phyloP scores from a whole-genome alignment of 108 stramenopile species.

The Nitzschia sp. region DNA sequence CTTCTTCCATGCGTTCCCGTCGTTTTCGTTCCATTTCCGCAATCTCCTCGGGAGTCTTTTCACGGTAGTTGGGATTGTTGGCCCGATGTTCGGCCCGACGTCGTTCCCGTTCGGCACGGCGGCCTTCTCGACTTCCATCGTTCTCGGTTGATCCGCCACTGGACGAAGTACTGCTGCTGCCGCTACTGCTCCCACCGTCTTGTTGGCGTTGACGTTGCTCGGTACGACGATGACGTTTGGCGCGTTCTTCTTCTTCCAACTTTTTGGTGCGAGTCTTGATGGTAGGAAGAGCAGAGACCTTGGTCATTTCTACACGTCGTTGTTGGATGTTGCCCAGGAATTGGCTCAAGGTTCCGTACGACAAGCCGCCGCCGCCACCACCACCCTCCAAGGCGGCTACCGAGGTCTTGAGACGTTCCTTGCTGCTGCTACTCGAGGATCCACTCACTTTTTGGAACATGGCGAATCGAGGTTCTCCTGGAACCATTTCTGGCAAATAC shows the following conservation, averaged over 20 bases:
- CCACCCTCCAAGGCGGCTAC: constrained; percentile 44
- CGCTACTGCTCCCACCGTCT: constrained; percentile 19
- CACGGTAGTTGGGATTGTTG: constrained; percentile 60
- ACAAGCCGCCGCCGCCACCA: constrained; percentile 35
- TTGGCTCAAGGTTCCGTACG: constrained; percentile 68
- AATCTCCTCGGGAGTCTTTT: constrained; percentile 84
- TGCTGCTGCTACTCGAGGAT: constrained; percentile 46
- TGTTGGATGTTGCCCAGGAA: constrained; percentile 50
- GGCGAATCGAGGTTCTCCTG: constrained; percentile 76
- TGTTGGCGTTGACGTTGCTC: constrained; percentile 48
- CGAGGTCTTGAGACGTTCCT: constrained; percentile 67
- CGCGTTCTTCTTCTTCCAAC: constrained; percentile 67
- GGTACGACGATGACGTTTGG: constrained; percentile 68
- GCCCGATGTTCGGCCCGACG: constrained; percentile 69
- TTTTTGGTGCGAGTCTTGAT: constrained; percentile 86
- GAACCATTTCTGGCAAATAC: constrained; percentile 64
- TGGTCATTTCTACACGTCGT: constrained; percentile 41
- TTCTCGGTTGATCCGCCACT: constrained; percentile 47
- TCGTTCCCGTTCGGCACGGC: constrained; percentile 76
- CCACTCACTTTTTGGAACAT: constrained; percentile 81
- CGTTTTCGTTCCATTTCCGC: constrained; percentile 80
- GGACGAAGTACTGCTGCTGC: constrained; percentile 4
- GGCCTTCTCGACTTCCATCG: constrained; percentile 77
- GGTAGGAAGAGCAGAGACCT: constrained; percentile 59
- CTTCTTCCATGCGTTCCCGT: constrained; percentile 79